Percentiles rank a stretch among this genome's conserved stretches.
These are phyloP conservation scores for Puccinia coronata DNA, from an alignment of 1,284 basidiomycete species.

Conservation along the genomic window DNA sequence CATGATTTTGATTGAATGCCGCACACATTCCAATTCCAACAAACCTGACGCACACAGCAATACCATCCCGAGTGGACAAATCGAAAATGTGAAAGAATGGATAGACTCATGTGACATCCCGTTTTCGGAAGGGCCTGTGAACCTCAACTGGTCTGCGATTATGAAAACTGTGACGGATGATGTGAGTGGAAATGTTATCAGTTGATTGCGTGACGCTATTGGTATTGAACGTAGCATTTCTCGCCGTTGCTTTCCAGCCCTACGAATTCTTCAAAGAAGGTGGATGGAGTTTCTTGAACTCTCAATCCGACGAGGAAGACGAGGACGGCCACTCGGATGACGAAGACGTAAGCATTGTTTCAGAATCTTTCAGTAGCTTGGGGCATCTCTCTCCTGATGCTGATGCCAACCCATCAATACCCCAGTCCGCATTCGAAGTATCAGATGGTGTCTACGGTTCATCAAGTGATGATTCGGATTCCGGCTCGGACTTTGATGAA, in stretches of 20 bases:
- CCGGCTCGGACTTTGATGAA: conserved; percentile 52
- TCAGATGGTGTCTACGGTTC: conserved; percentile 29
- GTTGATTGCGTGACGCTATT: background rate
- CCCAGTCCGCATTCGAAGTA: conserved; percentile 38
- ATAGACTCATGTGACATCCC: conserved; percentile 98
- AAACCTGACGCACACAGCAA: conserved; percentile 62
- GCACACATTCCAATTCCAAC: background rate
- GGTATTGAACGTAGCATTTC: background rate
- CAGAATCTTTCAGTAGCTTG: background rate
- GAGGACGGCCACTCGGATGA: conserved; percentile 30
- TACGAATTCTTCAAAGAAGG: conserved; percentile 94
- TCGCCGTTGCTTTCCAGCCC: conserved; percentile 61
- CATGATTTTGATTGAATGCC: background rate
- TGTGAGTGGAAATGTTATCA: conserved; percentile 32
- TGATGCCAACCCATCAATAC: background rate
- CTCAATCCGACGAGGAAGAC: conserved; percentile 40
- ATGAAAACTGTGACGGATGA: conserved; percentile 91
- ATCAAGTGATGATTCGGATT: conserved; percentile 30
- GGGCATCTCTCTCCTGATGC: background rate
- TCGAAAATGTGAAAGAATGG: conserved; percentile 98
- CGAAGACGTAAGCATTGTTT: conserved; percentile 26
- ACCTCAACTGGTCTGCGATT: conserved; percentile 95
- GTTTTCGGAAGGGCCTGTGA: conserved; percentile 92
- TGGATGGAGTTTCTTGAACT: conserved; percentile 83
- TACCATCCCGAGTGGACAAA: conserved; percentile 82